Percentiles rank a stretch among this genome's conserved stretches.
Conservation (phyloP, 495 filamentous ascomycete genomes). For the Cryomyces antarcticus region DNA sequence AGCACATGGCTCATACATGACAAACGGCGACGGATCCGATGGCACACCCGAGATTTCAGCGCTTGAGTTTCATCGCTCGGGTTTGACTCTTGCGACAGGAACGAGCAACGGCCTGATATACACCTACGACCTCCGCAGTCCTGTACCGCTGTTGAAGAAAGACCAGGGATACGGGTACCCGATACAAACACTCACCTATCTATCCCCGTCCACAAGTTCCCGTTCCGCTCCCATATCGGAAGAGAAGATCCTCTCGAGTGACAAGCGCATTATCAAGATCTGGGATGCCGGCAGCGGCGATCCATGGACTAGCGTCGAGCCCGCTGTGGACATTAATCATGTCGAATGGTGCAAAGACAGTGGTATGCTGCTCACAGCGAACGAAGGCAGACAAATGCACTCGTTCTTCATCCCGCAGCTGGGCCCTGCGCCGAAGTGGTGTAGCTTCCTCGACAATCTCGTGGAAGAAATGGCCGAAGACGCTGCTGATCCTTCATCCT, state of each 20-base stretch:
- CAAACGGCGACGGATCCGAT: conserved; percentile 20
- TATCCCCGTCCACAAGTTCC: conserved; percentile 48
- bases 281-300: conserved; percentile 67
- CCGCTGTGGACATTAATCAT: conserved; percentile 78
- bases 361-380: conserved; percentile 86
- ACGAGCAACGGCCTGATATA: conserved; percentile 74
- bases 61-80: conserved; percentile 66
- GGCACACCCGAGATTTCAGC: conserved; percentile 58
- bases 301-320: conserved; percentile 90
- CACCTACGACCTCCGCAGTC: conserved; percentile 81
- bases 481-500: conserved; percentile 46
- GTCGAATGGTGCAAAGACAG: conserved; percentile 74
- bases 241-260: conserved; percentile 74
- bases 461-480: conserved; percentile 96
- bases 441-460: conserved; percentile 85
- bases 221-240: conserved; percentile 37
- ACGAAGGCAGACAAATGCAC: conserved; percentile 83
- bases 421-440: conserved; percentile 86
- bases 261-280: conserved; percentile 93
- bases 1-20: conserved; percentile 11
- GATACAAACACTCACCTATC: conserved; percentile 73
- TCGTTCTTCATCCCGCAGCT: conserved; percentile 91
- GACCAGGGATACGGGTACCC: conserved; percentile 95
- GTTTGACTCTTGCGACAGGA: conserved; percentile 73
- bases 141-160: conserved; percentile 64